Evolutionary conservation across 148 eudicot genomes (phyloP), one percentile per base, ranked within the genome.

Genomic region (Rhododendron molle): DNA sequence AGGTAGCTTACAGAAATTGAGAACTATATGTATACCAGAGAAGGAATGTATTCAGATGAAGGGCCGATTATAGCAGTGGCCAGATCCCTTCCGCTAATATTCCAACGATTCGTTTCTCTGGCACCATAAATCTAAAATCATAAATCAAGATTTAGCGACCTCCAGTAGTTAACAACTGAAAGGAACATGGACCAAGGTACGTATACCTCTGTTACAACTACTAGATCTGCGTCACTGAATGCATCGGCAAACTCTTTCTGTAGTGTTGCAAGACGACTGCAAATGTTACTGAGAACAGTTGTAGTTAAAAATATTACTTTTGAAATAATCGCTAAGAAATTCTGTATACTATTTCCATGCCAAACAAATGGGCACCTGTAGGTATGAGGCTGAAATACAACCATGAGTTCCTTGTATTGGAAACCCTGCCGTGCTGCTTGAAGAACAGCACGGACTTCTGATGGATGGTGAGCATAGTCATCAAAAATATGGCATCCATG

Each of bases 381-480:
- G 11, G 81, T 84, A 76, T 84, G 86, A 84, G 86, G 81, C 81
- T 84, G 81, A 84, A 76, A 73, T 23, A 84, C 81, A 20, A 84
- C 81, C 23, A 84, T 0, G 49, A 84, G 86, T 44, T 84, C 71
- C 81, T 84, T n/a, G 2, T 30, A 74, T 14, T 62, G 81, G 56
- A 84, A 84, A n/a, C 47, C 73, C 28, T 74, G 80, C 23, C 86
- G 47, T 34, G 86, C 86, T 36, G 81, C 71, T 76, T 76, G 71
- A 84, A 84, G 44, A 76, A 54, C 81, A 32, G 81, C 86, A 73
- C 34, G 16, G 21, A 84, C 71, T 73, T 84, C 81, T 2, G 86
- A 74, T 30, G 86, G 85, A 76, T 76, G 86, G 38, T 84, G 81
- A 76, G 81, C 86, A 54, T 84, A 84, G 80, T 84, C 86, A 16